phyloP scores from a whole-genome alignment of 306 rosid species.

The Coriaria nepalensis region DNA sequence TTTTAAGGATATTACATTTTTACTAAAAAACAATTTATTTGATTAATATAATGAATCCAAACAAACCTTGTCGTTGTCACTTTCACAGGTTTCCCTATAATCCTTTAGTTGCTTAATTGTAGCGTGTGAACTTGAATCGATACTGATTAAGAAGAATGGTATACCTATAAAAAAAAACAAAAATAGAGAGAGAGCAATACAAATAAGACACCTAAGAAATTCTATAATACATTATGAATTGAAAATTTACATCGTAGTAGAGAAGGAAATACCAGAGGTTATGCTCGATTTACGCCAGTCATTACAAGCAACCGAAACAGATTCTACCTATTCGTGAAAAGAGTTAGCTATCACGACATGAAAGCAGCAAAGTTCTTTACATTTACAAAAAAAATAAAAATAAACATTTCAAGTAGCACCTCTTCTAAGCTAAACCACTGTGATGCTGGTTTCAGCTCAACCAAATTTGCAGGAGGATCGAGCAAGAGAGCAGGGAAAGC shows the following conservation, averaged over 20 bases:
- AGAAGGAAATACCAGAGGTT: conserved; percentile 42
- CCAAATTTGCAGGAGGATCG: conserved; percentile 74
- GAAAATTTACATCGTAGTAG: background rate
- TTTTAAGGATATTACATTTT: conserved; percentile 14
- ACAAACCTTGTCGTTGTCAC: conserved; percentile 48
- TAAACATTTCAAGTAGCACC: conserved; percentile 22
- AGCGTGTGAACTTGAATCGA: conserved; percentile 47
- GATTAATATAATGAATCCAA: conserved; percentile 6
- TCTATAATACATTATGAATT: background rate
- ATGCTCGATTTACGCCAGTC: conserved; percentile 69
- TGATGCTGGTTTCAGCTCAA: conserved; percentile 61
- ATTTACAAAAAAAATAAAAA: no score
- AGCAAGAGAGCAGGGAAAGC: conserved; percentile 88
- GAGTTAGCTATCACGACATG: background rate
- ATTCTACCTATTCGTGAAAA: conserved; percentile 45
- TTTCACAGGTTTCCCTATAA: conserved; percentile 48
- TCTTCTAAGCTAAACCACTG: conserved; percentile 49
- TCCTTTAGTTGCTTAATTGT: conserved; percentile 61
- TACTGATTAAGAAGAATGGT: conserved; percentile 62
- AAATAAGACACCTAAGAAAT: conserved; percentile 16
- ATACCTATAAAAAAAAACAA: conserved; percentile 32
- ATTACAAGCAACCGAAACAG: conserved; percentile 62
- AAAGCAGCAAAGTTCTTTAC: background rate
- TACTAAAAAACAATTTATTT: background rate
- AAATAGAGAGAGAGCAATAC: conserved; percentile 5